Evolutionary conservation across 129 eudicot genomes (phyloP).

Genomic region (Daucus carota): DH1_v3.0 NC_030386.2:31994501-31995000

Average conservation of each 20-base stretch:
- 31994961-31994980: too few species aligned
- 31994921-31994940: too few species aligned
- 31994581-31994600: slow-evolving; percentile 2
- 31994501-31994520: background rate
- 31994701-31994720: background rate
- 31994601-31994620: background rate
- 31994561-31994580: slow-evolving; percentile 2
- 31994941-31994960: too few species aligned
- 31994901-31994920: background rate
- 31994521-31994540: background rate
- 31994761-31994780: background rate
- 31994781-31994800: background rate
- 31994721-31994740: background rate
- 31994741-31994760: background rate
- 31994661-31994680: background rate
- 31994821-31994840: background rate
- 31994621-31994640: slow-evolving; percentile 1
- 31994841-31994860: background rate
- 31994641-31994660: background rate
- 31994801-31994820: background rate
- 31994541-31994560: background rate
- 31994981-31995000: too few species aligned
- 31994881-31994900: background rate
- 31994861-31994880: background rate
- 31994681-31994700: background rate